phyloP scores from a whole-genome alignment of 208 protist genomes.

The Wallacemonas sp. region DNA sequence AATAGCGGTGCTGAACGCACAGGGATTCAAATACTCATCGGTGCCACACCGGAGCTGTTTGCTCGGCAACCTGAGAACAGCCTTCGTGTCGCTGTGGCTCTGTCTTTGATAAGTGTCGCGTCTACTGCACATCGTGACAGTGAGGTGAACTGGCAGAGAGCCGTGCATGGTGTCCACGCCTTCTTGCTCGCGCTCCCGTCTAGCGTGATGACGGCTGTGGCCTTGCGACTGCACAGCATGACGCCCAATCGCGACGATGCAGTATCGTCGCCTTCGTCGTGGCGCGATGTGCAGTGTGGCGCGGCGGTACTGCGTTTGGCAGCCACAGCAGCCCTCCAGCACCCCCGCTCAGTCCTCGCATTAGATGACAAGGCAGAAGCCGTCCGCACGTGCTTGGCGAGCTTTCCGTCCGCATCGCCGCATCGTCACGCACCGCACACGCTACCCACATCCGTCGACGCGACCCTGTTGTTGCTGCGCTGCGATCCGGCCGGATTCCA shows the following conservation, averaged over 20 bases:
- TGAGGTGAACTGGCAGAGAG: background rate
- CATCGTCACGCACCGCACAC: background rate
- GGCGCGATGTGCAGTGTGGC: background rate
- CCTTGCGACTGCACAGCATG: background rate
- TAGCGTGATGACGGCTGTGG: background rate
- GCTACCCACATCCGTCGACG: constrained; percentile 15
- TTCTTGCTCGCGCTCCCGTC: background rate
- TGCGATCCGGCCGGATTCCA: constrained; percentile 17
- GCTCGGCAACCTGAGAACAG: background rate
- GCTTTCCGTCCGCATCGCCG: background rate
- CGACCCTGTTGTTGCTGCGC: constrained; percentile 18
- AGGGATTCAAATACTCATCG: background rate
- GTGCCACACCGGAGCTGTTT: background rate
- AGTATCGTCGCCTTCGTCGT: background rate
- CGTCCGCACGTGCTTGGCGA: constrained; percentile 4
- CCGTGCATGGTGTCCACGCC: background rate
- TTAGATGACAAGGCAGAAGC: constrained; percentile 9
- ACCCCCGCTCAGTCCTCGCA: background rate
- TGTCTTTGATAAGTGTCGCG: background rate
- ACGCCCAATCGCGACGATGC: no score
- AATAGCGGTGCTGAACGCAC: no score
- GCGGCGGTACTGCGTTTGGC: constrained; percentile 11
- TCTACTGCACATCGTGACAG: background rate
- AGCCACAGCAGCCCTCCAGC: constrained; percentile 2
- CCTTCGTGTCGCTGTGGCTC: background rate